Base-by-base conservation (phyloP, 2,329 filamentous ascomycete species). In the Calonectria henricotiae region DNA sequence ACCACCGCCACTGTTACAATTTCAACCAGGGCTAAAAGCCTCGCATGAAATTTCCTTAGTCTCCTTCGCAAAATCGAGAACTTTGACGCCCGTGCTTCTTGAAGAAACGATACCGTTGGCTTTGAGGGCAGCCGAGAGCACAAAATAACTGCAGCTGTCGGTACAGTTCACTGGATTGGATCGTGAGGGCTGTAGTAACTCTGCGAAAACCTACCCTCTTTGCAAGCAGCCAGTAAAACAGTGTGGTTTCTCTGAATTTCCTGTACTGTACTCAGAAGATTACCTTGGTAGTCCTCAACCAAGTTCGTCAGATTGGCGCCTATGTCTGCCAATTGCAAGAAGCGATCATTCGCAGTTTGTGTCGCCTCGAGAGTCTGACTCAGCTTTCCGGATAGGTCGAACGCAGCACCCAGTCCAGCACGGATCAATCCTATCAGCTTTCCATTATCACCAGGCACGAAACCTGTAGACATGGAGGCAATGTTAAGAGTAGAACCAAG, bases 301-400 rank as follows among this genome's bases (percentile, higher is more conserved):
- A 80, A 71, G 30, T 54, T 64, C 17, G 75, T 73, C n/a, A 79
- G 68, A 0, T 62, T 69, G 23, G 69, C 67, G 1, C 75, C 75
- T n/a, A 79, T 73, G 3, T 79, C 69, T 15, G 75, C 77, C 8
- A 79, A 72, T 46, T 77, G 73, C 20, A 77, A 44, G 55, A 79
- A 79, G 8, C 77, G 75, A 13, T 75, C 68, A 43, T 77, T 73
- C 13, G 75, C 71, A 3, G 73, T 75, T 32, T 76, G 74, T 4
- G 73, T 72, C 15, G 67, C 55, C 9, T 55, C 49, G 2, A 74
- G 68, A 4, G 67, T 67, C 20, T 71, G 68, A 17, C 71, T 41
- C 0, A 77, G 69, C 12, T 68, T 73, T n/a, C 51, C 37, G 12
- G 68, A 64, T 2, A 68, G 46, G 6, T 54, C 62, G 23, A 77